phyloP scores from a whole-genome alignment of 305 asterid species.

The Solanum hybrid region DNA sequence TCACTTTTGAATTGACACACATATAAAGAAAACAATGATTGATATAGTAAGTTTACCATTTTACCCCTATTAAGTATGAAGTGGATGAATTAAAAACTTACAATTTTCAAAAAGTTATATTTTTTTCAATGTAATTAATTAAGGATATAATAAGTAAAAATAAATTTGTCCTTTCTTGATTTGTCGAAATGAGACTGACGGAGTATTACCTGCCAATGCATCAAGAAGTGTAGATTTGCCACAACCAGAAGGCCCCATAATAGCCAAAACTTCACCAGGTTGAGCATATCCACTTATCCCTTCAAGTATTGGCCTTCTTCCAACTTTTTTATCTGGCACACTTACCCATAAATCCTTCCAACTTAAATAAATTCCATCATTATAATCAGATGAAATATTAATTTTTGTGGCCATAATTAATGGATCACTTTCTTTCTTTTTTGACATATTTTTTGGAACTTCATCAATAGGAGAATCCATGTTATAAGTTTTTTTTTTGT shows the following conservation, averaged over 20 bases:
- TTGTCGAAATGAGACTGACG: fast-evolving
- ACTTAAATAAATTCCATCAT: conserved; percentile 16
- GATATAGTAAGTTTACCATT: no score
- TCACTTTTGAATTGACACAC: neutral
- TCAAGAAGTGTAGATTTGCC: conserved; percentile 72
- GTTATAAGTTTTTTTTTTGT: neutral
- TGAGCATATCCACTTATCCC: conserved; percentile 45
- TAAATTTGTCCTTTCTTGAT: fast-evolving
- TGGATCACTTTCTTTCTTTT: conserved; percentile 3
- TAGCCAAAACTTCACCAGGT: conserved; percentile 45
- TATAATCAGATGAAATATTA: neutral
- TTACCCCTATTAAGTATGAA: neutral
- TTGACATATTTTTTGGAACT: neutral
- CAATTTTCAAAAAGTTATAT: no score
- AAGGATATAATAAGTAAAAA: no score
- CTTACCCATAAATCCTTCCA: conserved; percentile 58
- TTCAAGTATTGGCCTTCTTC: conserved; percentile 28
- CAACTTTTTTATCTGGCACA: conserved; percentile 24
- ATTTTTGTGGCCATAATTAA: neutral
- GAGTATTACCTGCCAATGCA: conserved; percentile 41
- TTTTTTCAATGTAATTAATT: no score
- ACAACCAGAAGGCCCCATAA: conserved; percentile 72
- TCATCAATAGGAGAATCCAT: neutral
- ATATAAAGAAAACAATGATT: no score
- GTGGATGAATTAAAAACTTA: neutral